Percentiles rank a stretch among this genome's conserved stretches.
These are phyloP conservation scores for Aspergillus ostianus DNA, from an alignment of 495 filamentous ascomycete species.

Conservation along the genomic window DNA sequence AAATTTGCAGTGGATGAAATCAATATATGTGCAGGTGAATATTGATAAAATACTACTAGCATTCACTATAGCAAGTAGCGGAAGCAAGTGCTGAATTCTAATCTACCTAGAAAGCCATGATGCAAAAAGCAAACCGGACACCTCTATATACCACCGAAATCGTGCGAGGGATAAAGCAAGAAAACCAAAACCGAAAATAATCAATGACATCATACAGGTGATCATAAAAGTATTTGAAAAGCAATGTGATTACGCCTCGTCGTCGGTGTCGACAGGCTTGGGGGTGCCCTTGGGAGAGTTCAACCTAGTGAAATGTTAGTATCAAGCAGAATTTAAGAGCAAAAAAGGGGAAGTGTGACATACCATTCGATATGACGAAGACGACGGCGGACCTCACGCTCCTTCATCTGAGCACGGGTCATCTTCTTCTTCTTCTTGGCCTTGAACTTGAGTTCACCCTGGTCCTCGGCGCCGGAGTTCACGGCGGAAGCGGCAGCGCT, in stretches of 20 bases:
- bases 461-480: conserved; percentile 82
- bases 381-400: conserved; percentile 80
- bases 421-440: conserved; percentile 98
- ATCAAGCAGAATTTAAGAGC: conserved; percentile 1
- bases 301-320: conserved; percentile 33
- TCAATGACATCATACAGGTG: conserved; percentile 1
- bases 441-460: conserved; percentile 82
- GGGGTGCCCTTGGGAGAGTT: conserved; percentile 71
- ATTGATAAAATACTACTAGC: neutral
- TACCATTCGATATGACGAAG: conserved; percentile 94
- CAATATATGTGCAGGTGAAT: neutral
- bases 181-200: neutral
- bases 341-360: conserved; percentile 24
- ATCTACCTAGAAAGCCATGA: neutral
- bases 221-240: neutral
- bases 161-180: neutral
- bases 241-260: conserved; percentile 50
- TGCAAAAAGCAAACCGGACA: conserved; percentile 4
- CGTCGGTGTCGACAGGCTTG: conserved; percentile 74
- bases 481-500: conserved; percentile 69
- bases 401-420: conserved; percentile 93
- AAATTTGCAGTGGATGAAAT: too few relatives aligned
- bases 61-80: neutral
- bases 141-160: conserved; percentile 4
- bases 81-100: neutral